Conservation (phyloP, 192 early-diverging fungal genomes). For the Umbelopsis sp. region DNA sequence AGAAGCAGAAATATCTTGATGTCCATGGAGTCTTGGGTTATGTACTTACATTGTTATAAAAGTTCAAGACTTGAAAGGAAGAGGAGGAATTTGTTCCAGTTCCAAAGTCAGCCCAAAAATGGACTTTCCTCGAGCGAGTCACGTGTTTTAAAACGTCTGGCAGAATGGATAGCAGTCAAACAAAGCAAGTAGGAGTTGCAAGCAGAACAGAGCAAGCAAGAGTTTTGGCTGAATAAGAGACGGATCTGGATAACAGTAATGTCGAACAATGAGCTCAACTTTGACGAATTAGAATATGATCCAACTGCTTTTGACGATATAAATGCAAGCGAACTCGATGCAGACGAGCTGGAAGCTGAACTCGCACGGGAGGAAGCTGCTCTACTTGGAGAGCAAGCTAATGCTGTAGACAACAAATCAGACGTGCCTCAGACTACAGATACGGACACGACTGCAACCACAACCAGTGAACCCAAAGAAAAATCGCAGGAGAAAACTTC, state of each 20-base stretch:
- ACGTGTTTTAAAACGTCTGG: not conserved
- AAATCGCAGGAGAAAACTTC: not conserved
- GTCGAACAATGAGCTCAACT: not conserved
- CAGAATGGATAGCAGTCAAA: too few species aligned
- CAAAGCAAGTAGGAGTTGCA: too few species aligned
- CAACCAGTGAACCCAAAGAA: not conserved
- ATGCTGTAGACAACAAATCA: not conserved
- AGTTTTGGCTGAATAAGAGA: not conserved
- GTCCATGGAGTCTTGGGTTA: not conserved
- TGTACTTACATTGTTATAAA: conserved; percentile 13
- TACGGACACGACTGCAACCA: not conserved
- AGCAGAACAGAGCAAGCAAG: too few species aligned
- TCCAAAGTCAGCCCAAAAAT: not conserved
- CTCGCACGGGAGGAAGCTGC: conserved; percentile 1
- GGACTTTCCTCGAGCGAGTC: not conserved
- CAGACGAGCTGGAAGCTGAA: not conserved
- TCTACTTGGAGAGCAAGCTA: not conserved
- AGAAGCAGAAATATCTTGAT: not conserved
- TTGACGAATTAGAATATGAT: conserved; percentile 10
- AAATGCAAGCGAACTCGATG: not conserved
- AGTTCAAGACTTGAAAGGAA: conserved; percentile 2
- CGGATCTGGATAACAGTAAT: not conserved
- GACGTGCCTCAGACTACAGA: not conserved
- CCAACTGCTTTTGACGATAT: conserved; percentile 8
- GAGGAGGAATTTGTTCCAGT: not conserved